Evolutionary conservation across 2,329 filamentous ascomycete genomes (phyloP).

Genomic region (Ophiostoma australiae): DNA sequence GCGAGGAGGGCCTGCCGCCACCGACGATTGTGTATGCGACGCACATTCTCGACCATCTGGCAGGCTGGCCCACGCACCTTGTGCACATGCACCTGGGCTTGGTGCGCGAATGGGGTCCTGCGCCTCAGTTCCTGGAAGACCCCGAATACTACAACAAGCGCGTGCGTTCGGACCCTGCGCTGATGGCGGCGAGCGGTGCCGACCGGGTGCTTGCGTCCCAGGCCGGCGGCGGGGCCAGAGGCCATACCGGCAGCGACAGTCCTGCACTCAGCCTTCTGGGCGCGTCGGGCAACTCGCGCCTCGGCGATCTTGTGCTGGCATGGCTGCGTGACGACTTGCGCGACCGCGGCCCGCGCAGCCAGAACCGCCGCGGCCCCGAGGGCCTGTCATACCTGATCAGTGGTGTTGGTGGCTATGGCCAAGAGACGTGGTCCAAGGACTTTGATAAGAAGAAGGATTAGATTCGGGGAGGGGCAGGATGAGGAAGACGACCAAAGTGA

Average conservation of each 20-base stretch:
- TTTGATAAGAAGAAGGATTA: slow-evolving; percentile 11
- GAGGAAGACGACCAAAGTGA: not conserved
- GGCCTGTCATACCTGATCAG: slow-evolving; percentile 58
- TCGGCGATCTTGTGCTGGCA: slow-evolving; percentile 79
- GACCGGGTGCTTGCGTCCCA: not conserved
- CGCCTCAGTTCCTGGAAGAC: slow-evolving; percentile 59
- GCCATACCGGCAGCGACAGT: slow-evolving; percentile 25
- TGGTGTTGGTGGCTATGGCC: slow-evolving; percentile 53
- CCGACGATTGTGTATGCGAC: slow-evolving; percentile 95
- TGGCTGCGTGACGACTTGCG: slow-evolving; percentile 81
- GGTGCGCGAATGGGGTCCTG: slow-evolving; percentile 78
- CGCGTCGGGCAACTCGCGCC: slow-evolving; percentile 66
- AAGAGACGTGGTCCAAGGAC: slow-evolving; percentile 38
- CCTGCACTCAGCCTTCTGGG: slow-evolving; percentile 23
- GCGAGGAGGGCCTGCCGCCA: slow-evolving; percentile 17
- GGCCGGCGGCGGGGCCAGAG: slow-evolving; percentile 22
- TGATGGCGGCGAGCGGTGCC: not conserved
- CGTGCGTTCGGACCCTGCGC: slow-evolving; percentile 15
- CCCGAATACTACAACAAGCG: slow-evolving; percentile 24
- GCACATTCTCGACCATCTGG: slow-evolving; percentile 92
- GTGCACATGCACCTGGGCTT: slow-evolving; percentile 91
- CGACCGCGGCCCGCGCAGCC: slow-evolving; percentile 69
- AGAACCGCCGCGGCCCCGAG: slow-evolving; percentile 52
- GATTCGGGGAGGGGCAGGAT: not conserved
- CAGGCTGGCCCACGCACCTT: slow-evolving; percentile 89